Percentiles rank a stretch among this genome's conserved stretches.
These are phyloP conservation scores for Debaryomycetaceae sp. DNA, from an alignment of 1,139 yeast genomes.

Conservation along the genomic window DNA sequence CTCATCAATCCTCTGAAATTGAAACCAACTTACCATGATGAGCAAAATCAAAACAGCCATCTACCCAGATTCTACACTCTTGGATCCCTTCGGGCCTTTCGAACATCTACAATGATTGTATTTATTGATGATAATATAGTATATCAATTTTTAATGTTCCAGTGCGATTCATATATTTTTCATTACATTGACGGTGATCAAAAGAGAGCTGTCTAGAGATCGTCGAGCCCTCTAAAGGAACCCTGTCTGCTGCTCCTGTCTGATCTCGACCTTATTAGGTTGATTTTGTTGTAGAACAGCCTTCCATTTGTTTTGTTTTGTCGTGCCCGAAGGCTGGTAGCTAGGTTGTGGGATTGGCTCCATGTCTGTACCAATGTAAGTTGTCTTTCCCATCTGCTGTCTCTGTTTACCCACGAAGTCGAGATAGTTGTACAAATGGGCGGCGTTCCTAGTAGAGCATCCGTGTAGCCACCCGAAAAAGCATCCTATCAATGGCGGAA, in stretches of 20 bases:
- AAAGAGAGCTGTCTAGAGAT: background rate
- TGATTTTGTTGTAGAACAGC: background rate
- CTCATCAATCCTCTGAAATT: background rate
- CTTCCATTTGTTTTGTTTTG: slow-evolving; percentile 1
- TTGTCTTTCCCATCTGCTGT: slow-evolving; percentile 16
- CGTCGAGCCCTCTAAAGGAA: slow-evolving; percentile 14
- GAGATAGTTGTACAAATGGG: slow-evolving; percentile 56
- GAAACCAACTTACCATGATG: slow-evolving; percentile 69
- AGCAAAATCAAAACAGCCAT: slow-evolving; percentile 96
- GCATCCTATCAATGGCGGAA: slow-evolving; percentile 78
- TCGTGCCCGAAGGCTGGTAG: background rate
- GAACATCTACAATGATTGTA: slow-evolving; percentile 22
- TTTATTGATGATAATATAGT: background rate
- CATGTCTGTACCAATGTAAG: slow-evolving; percentile 19
- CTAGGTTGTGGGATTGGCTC: slow-evolving; percentile 3
- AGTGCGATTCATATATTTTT: background rate
- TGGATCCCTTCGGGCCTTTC: slow-evolving; percentile 47
- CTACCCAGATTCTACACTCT: slow-evolving; percentile 71
- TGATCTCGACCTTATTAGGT: slow-evolving; percentile 11
- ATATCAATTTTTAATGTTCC: background rate
- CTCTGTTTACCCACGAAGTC: slow-evolving; percentile 35
- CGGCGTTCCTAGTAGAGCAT: slow-evolving; percentile 89
- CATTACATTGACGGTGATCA: background rate
- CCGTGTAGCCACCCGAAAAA: slow-evolving; percentile 76
- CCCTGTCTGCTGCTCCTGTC: slow-evolving; percentile 28